Evolutionary conservation across 2,329 filamentous ascomycete genomes (phyloP).

Genomic region (Balansia obtecta): DNA sequence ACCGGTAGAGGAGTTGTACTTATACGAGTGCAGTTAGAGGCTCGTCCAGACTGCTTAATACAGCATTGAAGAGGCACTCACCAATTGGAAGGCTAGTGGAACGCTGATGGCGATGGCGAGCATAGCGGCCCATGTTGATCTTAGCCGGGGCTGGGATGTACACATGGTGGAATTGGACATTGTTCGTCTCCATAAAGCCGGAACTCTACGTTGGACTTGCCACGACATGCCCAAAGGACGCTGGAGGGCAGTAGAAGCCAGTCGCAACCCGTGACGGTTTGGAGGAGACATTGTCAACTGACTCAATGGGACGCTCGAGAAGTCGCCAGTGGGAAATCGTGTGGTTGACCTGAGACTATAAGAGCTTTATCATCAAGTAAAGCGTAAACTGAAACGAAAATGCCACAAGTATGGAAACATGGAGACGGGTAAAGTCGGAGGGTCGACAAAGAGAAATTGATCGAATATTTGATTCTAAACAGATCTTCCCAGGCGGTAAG

Average conservation of each 20-base stretch:
- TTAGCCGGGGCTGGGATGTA: background rate
- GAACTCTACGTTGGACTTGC: background rate
- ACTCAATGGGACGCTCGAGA: background rate
- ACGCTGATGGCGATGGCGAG: constrained; percentile 1
- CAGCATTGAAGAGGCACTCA: background rate
- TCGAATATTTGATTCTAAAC: background rate
- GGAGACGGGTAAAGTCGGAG: too few relatives aligned
- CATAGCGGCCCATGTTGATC: background rate
- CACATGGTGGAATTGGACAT: background rate
- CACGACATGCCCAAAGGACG: background rate
- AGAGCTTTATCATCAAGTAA: too few relatives aligned
- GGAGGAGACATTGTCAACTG: background rate
- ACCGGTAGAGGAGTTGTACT: constrained; percentile 29
- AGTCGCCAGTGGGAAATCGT: too few relatives aligned
- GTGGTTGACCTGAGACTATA: too few relatives aligned
- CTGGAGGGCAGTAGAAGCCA: background rate
- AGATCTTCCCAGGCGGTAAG: background rate
- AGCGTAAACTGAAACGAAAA: too few relatives aligned
- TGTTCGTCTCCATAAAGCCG: background rate
- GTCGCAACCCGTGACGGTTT: constrained; percentile 1
- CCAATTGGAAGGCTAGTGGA: constrained; percentile 4
- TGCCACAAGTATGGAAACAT: too few relatives aligned
- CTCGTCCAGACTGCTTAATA: background rate
- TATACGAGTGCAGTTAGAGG: background rate
- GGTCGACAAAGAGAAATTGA: background rate